A percentile compares a stretch with the other conserved stretches of the same genome.
phyloP scores from a whole-genome alignment of 2,329 filamentous ascomycete genomes.

The Stachybotrys chartarum region DNA sequence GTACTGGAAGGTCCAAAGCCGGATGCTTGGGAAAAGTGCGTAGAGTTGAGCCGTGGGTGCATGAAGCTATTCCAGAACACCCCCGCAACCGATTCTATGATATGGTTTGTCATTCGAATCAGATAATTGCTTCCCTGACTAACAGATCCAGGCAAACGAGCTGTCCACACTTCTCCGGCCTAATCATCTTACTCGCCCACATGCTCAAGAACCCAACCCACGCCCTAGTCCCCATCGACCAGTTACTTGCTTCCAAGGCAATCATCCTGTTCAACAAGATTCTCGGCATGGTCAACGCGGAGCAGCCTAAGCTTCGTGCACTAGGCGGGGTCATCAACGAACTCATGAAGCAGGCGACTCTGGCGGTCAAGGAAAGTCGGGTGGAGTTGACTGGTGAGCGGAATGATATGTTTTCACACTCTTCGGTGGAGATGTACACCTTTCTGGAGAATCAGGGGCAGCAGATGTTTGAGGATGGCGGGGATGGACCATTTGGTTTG shows the following conservation, averaged over 20 bases:
- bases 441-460: background rate
- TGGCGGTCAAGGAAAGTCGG: background rate
- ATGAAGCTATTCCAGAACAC: conserved; percentile 22
- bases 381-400: background rate
- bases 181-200: conserved; percentile 26
- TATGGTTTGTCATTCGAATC: conserved; percentile 17
- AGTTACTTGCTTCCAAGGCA: conserved; percentile 17
- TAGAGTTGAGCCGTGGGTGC: conserved; percentile 24
- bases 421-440: background rate
- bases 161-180: conserved; percentile 22
- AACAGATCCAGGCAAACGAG: conserved; percentile 15
- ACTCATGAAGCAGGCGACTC: background rate
- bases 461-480: background rate
- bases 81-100: conserved; percentile 20
- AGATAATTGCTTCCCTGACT: background rate
- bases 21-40: conserved; percentile 23
- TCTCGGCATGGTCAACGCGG: background rate
- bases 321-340: background rate
- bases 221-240: conserved; percentile 15
- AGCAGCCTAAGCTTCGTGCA: background rate
- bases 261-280: conserved; percentile 18
- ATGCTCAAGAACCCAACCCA: conserved; percentile 21
- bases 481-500: background rate
- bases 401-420: background rate
- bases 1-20: conserved; percentile 13